These are phyloP conservation scores for Elsinoe batatas DNA, from an alignment of 2,329 filamentous ascomycete genomes.

Conservation along the genomic window DNA sequence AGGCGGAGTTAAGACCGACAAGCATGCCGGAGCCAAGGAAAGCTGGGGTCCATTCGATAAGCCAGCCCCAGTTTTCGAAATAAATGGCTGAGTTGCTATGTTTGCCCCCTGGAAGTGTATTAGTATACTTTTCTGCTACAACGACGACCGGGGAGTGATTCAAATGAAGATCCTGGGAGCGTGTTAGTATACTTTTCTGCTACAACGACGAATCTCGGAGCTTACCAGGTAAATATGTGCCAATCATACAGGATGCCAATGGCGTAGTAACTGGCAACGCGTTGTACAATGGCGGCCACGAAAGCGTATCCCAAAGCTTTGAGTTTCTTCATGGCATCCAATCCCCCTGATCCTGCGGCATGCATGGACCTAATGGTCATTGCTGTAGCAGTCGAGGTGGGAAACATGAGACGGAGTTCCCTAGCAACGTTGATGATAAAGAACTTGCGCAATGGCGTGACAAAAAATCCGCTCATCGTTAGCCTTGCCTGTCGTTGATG, in stretches of 20 bases:
- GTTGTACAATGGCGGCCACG: conserved; percentile 39
- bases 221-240: conserved; percentile 30
- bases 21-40: conserved; percentile 52
- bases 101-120: conserved; percentile 27
- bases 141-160: too few species aligned
- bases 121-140: too few species aligned
- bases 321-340: conserved; percentile 47
- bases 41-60: conserved; percentile 49
- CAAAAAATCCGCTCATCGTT: conserved; percentile 30
- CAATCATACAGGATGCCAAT: conserved; percentile 47
- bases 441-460: conserved; percentile 52
- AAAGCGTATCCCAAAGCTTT: conserved; percentile 46
- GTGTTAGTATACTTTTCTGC: too few species aligned
- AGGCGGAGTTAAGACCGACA: conserved; percentile 48
- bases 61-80: conserved; percentile 54
- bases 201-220: too few species aligned
- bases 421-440: conserved; percentile 57
- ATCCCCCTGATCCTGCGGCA: conserved; percentile 42
- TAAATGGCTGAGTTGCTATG: conserved; percentile 40
- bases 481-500: too few species aligned
- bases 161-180: too few species aligned
- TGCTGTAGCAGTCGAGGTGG: conserved; percentile 50
- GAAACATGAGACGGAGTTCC: conserved; percentile 51
- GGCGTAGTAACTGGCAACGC: conserved; percentile 50
- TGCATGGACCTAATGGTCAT: conserved; percentile 57